Evolutionary conservation across 192 early-diverging fungal genomes (phyloP).

Genomic region (Rhizophlyctis rosea): DNA sequence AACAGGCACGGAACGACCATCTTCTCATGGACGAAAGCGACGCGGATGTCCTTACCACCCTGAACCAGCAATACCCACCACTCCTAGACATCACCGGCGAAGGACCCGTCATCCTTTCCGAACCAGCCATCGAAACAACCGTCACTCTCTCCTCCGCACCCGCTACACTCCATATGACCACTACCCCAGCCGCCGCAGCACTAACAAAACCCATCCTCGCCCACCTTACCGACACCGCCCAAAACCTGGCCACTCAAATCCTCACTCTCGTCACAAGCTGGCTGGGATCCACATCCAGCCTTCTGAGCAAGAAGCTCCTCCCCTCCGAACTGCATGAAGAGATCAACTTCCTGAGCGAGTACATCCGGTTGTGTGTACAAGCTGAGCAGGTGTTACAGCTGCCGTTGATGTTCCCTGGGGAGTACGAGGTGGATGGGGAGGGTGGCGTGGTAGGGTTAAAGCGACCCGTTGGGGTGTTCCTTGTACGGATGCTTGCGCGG

Average conservation of each 20-base stretch:
- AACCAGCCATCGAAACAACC: too few relatives aligned
- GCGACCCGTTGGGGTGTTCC: constrained; percentile 8
- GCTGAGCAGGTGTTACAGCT: constrained; percentile 27
- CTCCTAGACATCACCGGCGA: background rate
- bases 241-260: constrained; percentile 1
- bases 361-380: constrained; percentile 32
- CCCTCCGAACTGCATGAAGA: constrained; percentile 4
- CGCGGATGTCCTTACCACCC: background rate
- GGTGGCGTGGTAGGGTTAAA: constrained; percentile 22
- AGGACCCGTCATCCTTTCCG: background rate
- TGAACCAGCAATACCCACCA: constrained; percentile 9
- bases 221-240: background rate
- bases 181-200: background rate
- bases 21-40: constrained; percentile 8
- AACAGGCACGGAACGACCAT: background rate
- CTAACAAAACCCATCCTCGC: background rate
- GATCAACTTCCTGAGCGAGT: constrained; percentile 30
- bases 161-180: too few relatives aligned
- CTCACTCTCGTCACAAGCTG: constrained; percentile 2
- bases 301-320: background rate
- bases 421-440: constrained; percentile 23
- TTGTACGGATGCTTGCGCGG: constrained; percentile 27
- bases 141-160: too few relatives aligned
- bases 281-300: background rate
- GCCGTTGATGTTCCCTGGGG: constrained; percentile 33